Base-by-base conservation (phyloP, 371 early-diverging fungal species). In the Saksenaea vasiformis region DNA sequence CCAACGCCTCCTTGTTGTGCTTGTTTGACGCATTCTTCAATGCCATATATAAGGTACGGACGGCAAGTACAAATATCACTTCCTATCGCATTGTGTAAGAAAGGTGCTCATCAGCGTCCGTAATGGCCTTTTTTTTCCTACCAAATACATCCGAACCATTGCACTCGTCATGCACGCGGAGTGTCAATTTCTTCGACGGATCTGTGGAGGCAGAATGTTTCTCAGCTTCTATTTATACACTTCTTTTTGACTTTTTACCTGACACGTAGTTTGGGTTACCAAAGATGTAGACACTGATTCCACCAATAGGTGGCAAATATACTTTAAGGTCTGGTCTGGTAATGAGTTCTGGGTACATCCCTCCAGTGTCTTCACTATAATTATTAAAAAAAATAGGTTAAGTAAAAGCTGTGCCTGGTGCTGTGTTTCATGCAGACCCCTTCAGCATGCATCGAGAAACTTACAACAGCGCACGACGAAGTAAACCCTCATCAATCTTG, bases 271-370 rank as follows among this genome's bases (percentile, higher is more conserved):
- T 90, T 17, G 93, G 93, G 70, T 92, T 85, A 53, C 97, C 97
- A 83, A 97, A 95, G 57, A 96, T 93, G 74, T 97, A 97, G 24
- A 96, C 90, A 44, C 94, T 93, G 56, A 95, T 76, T 17, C 96
- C 96, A 39, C 97, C 97, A 65, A 97, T 97, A 24, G 97, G 97
- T 11, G 97, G 97, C 61, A 97, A 68, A 71, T 93, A 97, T 15
- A 97, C 91, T 70, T 96, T 94, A 39, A 97, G 83, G 65, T 97
- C 97, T 1, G 95, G 95, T 31, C 97, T 83, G 22, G 95, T 95
- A 62, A 97, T 92, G 62, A 97, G 85, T 67, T 97, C 97, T 0
- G 97, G 97, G 68, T 96, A 97, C 97, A 96, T 95, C 62, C 97
- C 97, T 36, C 97, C 74, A 26, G 77, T 76, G 61, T 88, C 91